Evolutionary conservation across 352 stramenopile genomes (phyloP), one percentile per base, ranked within the genome.

Genomic region (Phytophthora pistaciae): DNA sequence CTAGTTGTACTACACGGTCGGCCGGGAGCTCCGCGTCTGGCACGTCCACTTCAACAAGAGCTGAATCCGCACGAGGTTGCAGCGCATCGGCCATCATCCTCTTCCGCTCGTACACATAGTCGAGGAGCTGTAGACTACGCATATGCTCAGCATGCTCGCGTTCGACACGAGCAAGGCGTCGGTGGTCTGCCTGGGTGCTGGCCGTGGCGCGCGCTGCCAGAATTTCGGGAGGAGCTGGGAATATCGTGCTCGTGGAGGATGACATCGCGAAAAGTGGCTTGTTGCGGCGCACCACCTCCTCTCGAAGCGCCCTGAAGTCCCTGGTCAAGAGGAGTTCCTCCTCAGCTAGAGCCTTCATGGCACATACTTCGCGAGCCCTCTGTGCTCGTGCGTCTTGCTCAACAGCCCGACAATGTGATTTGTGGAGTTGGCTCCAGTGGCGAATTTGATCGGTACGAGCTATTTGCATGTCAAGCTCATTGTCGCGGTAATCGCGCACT

Each of bases 71-170:
- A 53, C 84, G 79, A 48, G 83, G 84, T 48, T 84, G 79, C 40
- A 69, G 53, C 8, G 82, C 73, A 46, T 90, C 77, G 48, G 81
- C 60, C 38, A 90, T 54, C 23, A 88, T 85, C 3, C 72, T 74
- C 40, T 83, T 79, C 40, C 84, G 86, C 60, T 94, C 85, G 60
- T 90, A 91, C 23, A 74, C 84, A 54, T 91, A 95, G 62, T 94
- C 85, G 5, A 91, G 64, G 13, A 94, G 64, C 66, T 95, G 86
- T 49, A 93, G 66, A 57, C 80, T 92, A 23, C 83, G 83, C 74
- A 91, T 87, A 59, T 93, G 86, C 16, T 91, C 79, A 6, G 83
- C 48, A 60, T 92, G 82, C 27, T 93, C 81, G 18, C 80, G 78
- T 66, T 95, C 84, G 49, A 88, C 75, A 21, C 64, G 62, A 25